Base-by-base conservation (phyloP, 495 filamentous ascomycete species). In the Penicillium nucicola region DNA sequence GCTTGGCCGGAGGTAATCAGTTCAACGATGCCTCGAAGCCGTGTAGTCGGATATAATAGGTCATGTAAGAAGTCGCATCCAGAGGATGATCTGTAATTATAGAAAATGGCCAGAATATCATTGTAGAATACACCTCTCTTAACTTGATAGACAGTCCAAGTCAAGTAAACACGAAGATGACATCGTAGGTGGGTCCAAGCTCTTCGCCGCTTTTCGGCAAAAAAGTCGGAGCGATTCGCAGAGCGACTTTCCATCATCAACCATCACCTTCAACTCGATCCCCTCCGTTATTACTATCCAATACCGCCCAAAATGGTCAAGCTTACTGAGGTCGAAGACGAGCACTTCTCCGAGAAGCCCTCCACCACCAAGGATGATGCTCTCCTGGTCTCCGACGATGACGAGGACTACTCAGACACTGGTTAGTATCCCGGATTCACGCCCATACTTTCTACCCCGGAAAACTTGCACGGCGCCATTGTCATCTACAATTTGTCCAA, bases 271-370 rank as follows among this genome's bases (percentile, higher is more conserved):
- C 45, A 44, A 54, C 49, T 41, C 33, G 36, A 42, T 31, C 38
- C 50, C 38, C 35, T 55, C 34, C 46, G 44, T 57, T 53, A 48
- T 53, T 58, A 37, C 20, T 36, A 45, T 51, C 41, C 41, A 40
- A 33, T 49, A 60, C 33, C 64, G 67, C 62, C 50, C 74, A 92
- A 68, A 62, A 98, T 98, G 93, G 93, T 98, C 67, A 88, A 95
- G 72, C 88, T 98, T 57, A 85, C 84, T 57, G 95, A 97, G 74
- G 92, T 98, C 65, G 84, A 92, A 54, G 93, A 98, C 68, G 91
- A 95, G 76, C 89, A 93, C 69, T 96, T 97, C 78, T 75, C 77
- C 53, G 75, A 85, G 59, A 87, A 88, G 69, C 84, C 87, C 57
- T 75, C 78, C 38, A 79, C 88, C 40, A 75, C 73, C 52, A 75